Evolutionary conservation across 495 filamentous ascomycete species (phyloP).

Genomic region (Daldinia concentrica): DNA sequence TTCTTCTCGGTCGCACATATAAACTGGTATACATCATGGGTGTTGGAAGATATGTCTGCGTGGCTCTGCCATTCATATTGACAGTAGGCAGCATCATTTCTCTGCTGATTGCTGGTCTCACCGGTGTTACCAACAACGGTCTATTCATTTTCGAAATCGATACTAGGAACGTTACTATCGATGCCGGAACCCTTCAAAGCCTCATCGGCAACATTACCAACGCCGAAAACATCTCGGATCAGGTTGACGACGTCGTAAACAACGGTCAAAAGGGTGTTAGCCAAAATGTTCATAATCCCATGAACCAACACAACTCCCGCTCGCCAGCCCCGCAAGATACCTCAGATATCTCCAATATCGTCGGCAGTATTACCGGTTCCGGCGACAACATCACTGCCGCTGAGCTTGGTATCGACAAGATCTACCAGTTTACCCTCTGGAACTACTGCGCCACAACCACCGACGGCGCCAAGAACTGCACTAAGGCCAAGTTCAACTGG

Average conservation of each 20-base stretch:
- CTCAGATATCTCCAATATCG: slow-evolving; percentile 28
- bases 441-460: slow-evolving; percentile 76
- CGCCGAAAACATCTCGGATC: slow-evolving; percentile 26
- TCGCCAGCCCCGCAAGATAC: slow-evolving; percentile 31
- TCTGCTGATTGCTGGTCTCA: slow-evolving; percentile 75
- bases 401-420: slow-evolving; percentile 71
- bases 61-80: slow-evolving; percentile 79
- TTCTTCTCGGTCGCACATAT: slow-evolving; percentile 4
- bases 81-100: slow-evolving; percentile 77
- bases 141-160: slow-evolving; percentile 81
- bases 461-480: slow-evolving; percentile 62
- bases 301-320: slow-evolving; percentile 21
- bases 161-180: slow-evolving; percentile 57
- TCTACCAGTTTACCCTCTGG: slow-evolving; percentile 86
- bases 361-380: slow-evolving; percentile 23
- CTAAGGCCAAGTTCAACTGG: slow-evolving; percentile 78
- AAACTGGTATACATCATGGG: slow-evolving; percentile 61
- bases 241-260: slow-evolving; percentile 35
- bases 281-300: slow-evolving; percentile 23
- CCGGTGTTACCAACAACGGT: slow-evolving; percentile 72
- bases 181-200: slow-evolving; percentile 30
- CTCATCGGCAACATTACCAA: slow-evolving; percentile 38
- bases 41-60: slow-evolving; percentile 79
- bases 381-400: slow-evolving; percentile 57
- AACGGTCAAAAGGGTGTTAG: slow-evolving; percentile 23